These are phyloP conservation scores for Cryphonectria parasitica DNA, from an alignment of 2,329 filamentous ascomycete genomes.

Conservation along the genomic window DNA sequence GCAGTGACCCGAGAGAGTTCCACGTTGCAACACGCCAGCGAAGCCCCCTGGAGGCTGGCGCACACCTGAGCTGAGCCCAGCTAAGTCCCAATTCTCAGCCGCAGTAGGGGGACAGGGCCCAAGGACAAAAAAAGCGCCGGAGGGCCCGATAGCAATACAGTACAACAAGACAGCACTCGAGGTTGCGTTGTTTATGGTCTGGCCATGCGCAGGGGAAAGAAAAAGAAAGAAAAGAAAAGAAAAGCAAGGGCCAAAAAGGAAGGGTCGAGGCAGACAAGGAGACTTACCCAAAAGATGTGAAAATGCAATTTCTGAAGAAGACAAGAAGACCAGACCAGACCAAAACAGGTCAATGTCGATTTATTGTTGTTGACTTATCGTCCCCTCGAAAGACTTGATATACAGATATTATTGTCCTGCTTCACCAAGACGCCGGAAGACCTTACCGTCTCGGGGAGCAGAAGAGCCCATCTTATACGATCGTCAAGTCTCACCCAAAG, in stretches of 20 bases:
- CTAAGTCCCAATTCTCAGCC: conserved; percentile 2
- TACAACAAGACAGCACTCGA: not conserved
- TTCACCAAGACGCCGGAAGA: not conserved
- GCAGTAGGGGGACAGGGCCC: not conserved
- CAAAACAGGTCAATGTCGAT: not conserved
- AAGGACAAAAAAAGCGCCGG: conserved; percentile 9
- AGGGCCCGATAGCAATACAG: not conserved
- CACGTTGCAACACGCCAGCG: conserved; percentile 1
- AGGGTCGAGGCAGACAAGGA: not conserved
- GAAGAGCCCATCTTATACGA: not conserved
- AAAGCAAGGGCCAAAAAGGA: too few species aligned
- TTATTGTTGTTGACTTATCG: not conserved
- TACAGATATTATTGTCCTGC: not conserved
- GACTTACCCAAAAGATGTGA: not conserved
- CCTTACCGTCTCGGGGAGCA: not conserved
- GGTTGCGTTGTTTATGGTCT: not conserved
- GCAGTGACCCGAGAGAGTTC: conserved; percentile 17
- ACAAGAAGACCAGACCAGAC: not conserved
- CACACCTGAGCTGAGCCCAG: conserved; percentile 5
- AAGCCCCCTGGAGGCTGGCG: conserved; percentile 12
- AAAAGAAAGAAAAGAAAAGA: not conserved
- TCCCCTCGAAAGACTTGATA: not conserved
- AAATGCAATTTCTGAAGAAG: not conserved
- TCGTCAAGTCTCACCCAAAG: not conserved
- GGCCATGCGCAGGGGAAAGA: too few species aligned